These are phyloP conservation scores for Anthostomella pinea DNA, from an alignment of 2,329 filamentous ascomycete species.

Conservation along the genomic window DNA sequence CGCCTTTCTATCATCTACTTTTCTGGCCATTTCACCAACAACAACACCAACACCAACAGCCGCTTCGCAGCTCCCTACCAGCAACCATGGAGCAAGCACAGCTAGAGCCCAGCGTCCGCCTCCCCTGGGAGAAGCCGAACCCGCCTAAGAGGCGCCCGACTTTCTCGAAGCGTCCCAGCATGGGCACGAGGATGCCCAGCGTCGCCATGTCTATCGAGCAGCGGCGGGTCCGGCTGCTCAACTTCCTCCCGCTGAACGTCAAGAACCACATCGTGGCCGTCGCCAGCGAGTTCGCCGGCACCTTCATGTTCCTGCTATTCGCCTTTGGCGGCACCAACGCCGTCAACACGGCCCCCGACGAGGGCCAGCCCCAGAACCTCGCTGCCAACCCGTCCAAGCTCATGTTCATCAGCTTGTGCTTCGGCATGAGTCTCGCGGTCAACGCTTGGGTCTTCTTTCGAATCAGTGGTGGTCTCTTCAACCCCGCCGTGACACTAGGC, in stretches of 20 bases:
- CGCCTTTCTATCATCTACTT: no score
- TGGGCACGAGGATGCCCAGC: slow-evolving; percentile 7
- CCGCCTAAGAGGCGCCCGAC: slow-evolving; percentile 6
- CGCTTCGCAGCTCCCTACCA: no score
- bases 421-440: slow-evolving; percentile 38
- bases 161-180: slow-evolving; percentile 1
- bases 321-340: slow-evolving; percentile 33
- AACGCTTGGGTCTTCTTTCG: slow-evolving; percentile 45
- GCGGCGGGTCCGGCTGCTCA: no score
- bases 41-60: no score
- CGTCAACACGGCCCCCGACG: slow-evolving; percentile 24
- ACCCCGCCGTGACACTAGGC: slow-evolving; percentile 41
- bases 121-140: slow-evolving; percentile 9
- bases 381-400: slow-evolving; percentile 25
- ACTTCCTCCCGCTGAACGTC: slow-evolving; percentile 13
- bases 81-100: slow-evolving; percentile 12
- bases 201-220: slow-evolving; percentile 8
- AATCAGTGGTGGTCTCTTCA: slow-evolving; percentile 34
- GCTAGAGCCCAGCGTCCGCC: slow-evolving; percentile 3
- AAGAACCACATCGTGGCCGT: slow-evolving; percentile 30
- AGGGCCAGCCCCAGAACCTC: slow-evolving; percentile 17
- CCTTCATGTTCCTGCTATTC: slow-evolving; percentile 34
- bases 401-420: slow-evolving; percentile 35
- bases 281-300: slow-evolving; percentile 31
- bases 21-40: no score